phyloP scores from a whole-genome alignment of 2,329 filamentous ascomycete genomes.

The Penicillium verrucosum region DNA sequence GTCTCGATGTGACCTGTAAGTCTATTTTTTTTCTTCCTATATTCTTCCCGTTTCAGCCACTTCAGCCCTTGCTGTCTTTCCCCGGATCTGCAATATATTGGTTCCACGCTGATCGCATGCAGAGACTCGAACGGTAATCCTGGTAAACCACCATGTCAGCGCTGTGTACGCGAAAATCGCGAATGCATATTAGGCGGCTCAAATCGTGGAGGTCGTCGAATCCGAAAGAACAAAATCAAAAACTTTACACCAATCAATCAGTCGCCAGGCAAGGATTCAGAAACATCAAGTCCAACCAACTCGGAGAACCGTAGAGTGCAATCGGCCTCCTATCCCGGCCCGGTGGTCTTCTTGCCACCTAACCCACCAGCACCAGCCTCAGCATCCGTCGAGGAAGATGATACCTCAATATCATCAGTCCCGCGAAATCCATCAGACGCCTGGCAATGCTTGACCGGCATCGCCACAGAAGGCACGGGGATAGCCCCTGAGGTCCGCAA shows the following conservation, averaged over 20 bases:
- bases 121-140: conserved; percentile 2
- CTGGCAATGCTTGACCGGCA: conserved; percentile 48
- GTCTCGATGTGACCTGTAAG: conserved; percentile 52
- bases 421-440: conserved; percentile 49
- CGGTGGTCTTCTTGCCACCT: conserved; percentile 35
- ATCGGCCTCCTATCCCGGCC: conserved; percentile 31
- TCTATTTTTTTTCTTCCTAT: conserved; percentile 10
- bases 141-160: conserved; percentile 53
- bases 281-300: conserved; percentile 26
- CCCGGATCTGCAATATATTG: conserved; percentile 12
- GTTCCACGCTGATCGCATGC: conserved; percentile 19
- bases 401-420: conserved; percentile 42
- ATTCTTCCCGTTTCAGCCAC: background rate
- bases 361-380: conserved; percentile 30
- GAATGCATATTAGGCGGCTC: conserved; percentile 59
- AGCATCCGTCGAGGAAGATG: conserved; percentile 37
- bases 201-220: conserved; percentile 57
- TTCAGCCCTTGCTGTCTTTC: background rate
- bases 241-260: conserved; percentile 30
- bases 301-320: conserved; percentile 27
- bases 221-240: conserved; percentile 52
- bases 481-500: conserved; percentile 19
- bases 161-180: conserved; percentile 56
- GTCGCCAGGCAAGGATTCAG: conserved; percentile 27
- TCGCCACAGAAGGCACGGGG: conserved; percentile 40